Evolutionary conservation across 306 rosid genomes (phyloP).

Genomic region (Prunus dulcis): DNA sequence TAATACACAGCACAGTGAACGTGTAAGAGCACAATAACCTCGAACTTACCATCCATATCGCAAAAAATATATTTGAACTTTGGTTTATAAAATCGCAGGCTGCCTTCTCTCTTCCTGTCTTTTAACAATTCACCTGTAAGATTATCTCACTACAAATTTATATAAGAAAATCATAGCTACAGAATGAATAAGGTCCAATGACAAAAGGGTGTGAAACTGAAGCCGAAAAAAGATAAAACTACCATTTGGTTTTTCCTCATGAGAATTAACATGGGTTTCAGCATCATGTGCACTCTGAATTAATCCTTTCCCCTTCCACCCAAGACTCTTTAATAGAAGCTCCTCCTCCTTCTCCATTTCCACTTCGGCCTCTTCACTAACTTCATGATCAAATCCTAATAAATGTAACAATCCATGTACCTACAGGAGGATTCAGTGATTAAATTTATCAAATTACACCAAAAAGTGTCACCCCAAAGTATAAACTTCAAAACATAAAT

Average conservation of each 20-base stretch:
- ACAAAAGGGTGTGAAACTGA: slow-evolving; percentile 2
- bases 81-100: slow-evolving; percentile 87
- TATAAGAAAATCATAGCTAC: slow-evolving; percentile 11
- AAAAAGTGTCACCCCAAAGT: not conserved
- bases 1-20: slow-evolving; percentile 13
- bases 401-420: slow-evolving; percentile 95
- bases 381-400: slow-evolving; percentile 96
- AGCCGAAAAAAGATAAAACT: slow-evolving; percentile 16
- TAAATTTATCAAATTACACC: slow-evolving; percentile 1
- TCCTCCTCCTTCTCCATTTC: slow-evolving; percentile 99
- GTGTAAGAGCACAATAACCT: not conserved
- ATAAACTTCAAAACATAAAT: not conserved
- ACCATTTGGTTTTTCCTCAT: slow-evolving; percentile 50
- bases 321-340: slow-evolving; percentile 66
- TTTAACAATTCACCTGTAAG: slow-evolving; percentile 64
- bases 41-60: slow-evolving; percentile 88
- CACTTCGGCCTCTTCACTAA: slow-evolving; percentile 83
- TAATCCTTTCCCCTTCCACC: slow-evolving; percentile 91
- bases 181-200: slow-evolving; percentile 10
- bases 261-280: slow-evolving; percentile 38
- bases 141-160: slow-evolving; percentile 36
- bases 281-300: slow-evolving; percentile 73
- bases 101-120: slow-evolving; percentile 95
- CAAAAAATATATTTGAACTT: slow-evolving; percentile 90
- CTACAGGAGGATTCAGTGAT: slow-evolving; percentile 37